Conservation (phyloP, 768 basidiomycete genomes). For the Agrocybe praecox region DNA sequence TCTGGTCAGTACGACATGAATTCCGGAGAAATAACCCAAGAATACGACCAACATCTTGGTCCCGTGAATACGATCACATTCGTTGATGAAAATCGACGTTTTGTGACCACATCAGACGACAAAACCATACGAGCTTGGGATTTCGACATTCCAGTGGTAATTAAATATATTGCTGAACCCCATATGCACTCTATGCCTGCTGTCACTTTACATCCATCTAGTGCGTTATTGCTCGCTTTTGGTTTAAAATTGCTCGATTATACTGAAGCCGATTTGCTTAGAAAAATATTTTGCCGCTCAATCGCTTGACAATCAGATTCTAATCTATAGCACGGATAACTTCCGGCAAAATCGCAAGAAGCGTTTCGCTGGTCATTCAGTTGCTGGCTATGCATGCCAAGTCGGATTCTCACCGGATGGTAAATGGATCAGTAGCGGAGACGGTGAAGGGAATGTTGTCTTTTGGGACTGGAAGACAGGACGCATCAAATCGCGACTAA, state of each 20-base stretch:
- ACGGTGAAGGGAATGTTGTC: constrained; percentile 91
- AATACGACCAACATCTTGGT: constrained; percentile 98
- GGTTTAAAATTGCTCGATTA: constrained; percentile 8
- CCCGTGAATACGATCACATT: constrained; percentile 99
- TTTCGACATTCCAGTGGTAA: constrained; percentile 98
- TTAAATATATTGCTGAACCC: constrained; percentile 99
- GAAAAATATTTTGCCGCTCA: constrained; percentile 98
- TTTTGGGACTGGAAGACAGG: constrained; percentile 99
- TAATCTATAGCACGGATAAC: constrained; percentile 96
- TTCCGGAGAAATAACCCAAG: constrained; percentile 94
- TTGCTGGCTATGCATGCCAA: constrained; percentile 96
- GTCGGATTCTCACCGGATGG: constrained; percentile 98
- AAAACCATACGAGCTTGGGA: constrained; percentile 99
- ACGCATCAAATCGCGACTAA: constrained; percentile 86
- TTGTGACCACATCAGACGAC: constrained; percentile 98
- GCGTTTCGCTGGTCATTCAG: constrained; percentile 94
- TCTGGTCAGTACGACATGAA: constrained; percentile 87
- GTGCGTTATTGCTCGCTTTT: constrained; percentile 51
- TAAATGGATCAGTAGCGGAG: constrained; percentile 97
- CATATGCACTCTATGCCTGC: constrained; percentile 99
- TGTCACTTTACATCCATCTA: constrained; percentile 92
- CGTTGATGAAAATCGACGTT: constrained; percentile 96
- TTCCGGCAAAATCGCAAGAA: constrained; percentile 99
- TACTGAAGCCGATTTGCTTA: constrained; percentile 24
- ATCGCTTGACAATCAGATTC: constrained; percentile 97